These are phyloP conservation scores for Scenedesmus sp. DNA, from an alignment of 163 green algal species.

Conservation along the genomic window DNA sequence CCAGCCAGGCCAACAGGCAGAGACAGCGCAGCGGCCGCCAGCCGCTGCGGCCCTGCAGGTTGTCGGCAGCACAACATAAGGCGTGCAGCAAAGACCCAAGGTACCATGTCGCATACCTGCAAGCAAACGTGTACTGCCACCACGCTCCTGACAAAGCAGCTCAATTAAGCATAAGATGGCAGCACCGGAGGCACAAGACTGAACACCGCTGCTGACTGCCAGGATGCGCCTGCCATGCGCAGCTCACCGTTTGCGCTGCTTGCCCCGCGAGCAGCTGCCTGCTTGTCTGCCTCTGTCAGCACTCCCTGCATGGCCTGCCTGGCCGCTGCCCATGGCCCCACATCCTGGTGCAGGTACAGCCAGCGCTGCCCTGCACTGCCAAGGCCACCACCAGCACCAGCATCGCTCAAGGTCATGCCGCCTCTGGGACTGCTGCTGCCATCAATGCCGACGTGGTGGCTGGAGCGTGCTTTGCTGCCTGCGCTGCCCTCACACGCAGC, in stretches of 20 bases:
- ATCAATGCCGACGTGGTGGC: not conserved
- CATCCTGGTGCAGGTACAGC: conserved; percentile 36
- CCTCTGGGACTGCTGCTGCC: not conserved
- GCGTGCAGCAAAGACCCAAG: not conserved
- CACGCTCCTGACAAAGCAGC: not conserved
- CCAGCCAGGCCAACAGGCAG: conserved; percentile 16
- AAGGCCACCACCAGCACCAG: conserved; percentile 24
- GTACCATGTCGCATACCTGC: too few relatives aligned
- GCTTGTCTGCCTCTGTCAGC: not conserved
- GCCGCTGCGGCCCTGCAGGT: not conserved
- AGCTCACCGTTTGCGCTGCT: not conserved
- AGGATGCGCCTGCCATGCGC: not conserved
- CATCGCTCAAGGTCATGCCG: not conserved
- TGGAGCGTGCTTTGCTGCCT: not conserved
- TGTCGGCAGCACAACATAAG: not conserved
- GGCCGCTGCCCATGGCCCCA: not conserved
- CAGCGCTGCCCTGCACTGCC: conserved; percentile 11
- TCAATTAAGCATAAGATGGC: not conserved
- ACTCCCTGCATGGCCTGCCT: conserved; percentile 5
- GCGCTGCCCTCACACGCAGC: not conserved
- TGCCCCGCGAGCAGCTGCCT: not conserved
- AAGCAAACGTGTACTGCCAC: too few relatives aligned
- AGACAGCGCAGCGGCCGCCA: not conserved
- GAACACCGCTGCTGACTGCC: not conserved
- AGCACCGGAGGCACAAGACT: not conserved